phyloP scores from a whole-genome alignment of 768 basidiomycete genomes.

The Phaffia tasmanica region DNA sequence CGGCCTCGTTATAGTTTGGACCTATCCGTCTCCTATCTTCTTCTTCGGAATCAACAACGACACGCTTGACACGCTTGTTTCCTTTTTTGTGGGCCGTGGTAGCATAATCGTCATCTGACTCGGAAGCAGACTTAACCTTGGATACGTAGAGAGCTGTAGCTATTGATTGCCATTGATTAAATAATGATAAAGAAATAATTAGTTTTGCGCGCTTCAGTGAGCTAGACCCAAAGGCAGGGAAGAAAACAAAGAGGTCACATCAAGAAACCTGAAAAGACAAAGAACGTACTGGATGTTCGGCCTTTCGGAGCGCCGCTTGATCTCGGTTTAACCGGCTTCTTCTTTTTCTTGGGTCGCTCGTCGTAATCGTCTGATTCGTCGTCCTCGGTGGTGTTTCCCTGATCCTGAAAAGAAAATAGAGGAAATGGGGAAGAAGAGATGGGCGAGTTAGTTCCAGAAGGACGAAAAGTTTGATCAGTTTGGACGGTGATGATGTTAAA shows the following conservation, averaged over 20 bases:
- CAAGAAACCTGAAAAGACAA: background rate
- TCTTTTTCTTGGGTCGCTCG: too few relatives aligned
- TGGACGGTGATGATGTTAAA: too few relatives aligned
- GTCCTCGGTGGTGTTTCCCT: too few relatives aligned
- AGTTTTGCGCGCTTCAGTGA: background rate
- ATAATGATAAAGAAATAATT: background rate
- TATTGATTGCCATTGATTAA: background rate
- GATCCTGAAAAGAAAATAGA: too few relatives aligned
- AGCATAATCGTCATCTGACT: conserved; percentile 35
- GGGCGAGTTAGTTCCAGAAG: too few relatives aligned
- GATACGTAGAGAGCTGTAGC: conserved; percentile 30
- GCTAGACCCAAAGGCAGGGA: background rate
- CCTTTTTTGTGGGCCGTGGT: conserved; percentile 31
- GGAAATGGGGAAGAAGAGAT: too few relatives aligned
- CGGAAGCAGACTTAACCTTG: conserved; percentile 26
- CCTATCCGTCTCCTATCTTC: conserved; percentile 21
- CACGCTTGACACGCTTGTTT: conserved; percentile 22
- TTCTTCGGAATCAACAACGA: conserved; percentile 26
- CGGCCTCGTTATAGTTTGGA: conserved; percentile 33
- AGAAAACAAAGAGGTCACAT: background rate
- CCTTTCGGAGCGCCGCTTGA: too few relatives aligned
- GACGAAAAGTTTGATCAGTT: too few relatives aligned
- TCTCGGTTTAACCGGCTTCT: too few relatives aligned
- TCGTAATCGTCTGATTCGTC: too few relatives aligned
- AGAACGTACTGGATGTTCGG: too few relatives aligned